Evolutionary conservation across 164 flowering plant genomes (phyloP), one percentile per base, ranked within the genome.

Genomic region (Aristolochia californica): DNA sequence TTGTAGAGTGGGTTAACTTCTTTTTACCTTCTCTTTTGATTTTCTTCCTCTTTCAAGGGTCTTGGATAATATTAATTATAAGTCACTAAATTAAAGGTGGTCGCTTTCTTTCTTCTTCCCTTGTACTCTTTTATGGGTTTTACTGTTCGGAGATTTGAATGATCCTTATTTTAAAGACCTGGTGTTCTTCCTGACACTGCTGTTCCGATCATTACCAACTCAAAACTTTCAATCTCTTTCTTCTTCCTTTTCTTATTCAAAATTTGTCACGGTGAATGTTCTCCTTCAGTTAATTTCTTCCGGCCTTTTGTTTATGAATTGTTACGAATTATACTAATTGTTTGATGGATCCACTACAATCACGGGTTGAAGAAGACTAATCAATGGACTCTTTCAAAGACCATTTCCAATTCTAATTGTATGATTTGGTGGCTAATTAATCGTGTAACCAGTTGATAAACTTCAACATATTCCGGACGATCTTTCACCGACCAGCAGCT

Each of bases 31-130:
- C 28, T 24, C 20, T 5, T 27, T n/a, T 27, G 1, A 21, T 52
- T 52, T 52, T 51, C 20, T 24, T 51, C 21, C 18, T 21, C 21
- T 15, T 51, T 52, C 55, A 52, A 10, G 55, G 55, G 34, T 52
- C 27, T 22, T 52, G 55, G 55, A 52, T 22, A 52, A 52, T 21
- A 47, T 20, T 47, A 47, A 20, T 47, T 47, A 17, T 20, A 8
- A 17, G 22, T 47, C 22, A 14, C 16, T 23, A 2, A 9, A 43
- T 24, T 22, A 13, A 18, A 13, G 2, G 23, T 25, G 5, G 4
- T 52, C 15, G 23, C 55, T 52, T 14, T 52, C 55, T 24, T 25
- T 1, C 26, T 24, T 25, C 14, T 25, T 22, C 26, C 4, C 26
- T 7, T 13, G n/a, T 25, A 20, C 30, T 11, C 55, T 52, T 10